Evolutionary conservation across 2,329 filamentous ascomycete genomes (phyloP), one percentile per base, ranked within the genome.

Genomic region (Dactylellina parvicollis): DNA sequence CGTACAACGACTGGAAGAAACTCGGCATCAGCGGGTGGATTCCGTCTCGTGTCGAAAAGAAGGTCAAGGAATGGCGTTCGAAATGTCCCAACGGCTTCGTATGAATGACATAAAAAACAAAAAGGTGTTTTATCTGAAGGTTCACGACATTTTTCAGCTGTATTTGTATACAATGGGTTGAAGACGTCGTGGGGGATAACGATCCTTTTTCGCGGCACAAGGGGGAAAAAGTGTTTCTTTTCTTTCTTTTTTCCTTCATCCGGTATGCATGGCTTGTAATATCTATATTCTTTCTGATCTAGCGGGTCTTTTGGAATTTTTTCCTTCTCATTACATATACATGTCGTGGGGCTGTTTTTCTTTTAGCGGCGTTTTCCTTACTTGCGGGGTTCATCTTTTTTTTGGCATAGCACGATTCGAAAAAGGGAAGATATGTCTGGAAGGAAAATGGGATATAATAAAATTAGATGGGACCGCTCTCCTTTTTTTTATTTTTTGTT

Each of bases 21-120:
- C 60, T 73, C 32, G 69, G 69, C n/a, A 54, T 73, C 18, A 73
- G 69, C 60, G 69, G 69, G 14, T 73, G 69, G 69, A 30, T 73
- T 42, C 54, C 55, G 10, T 52, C 54, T 0, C 69, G 69, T 22
- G 22, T 73, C 7, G 54, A 61, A 46, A 42, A 49, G n/a, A 73
- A 73, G 24, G 18, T 66, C 16, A n/a, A 40, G 2, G 46, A 60
- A 16, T 73, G 69, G 69, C 60, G 60, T 7, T 55, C 55, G 22
- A 73, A 73, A 10, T 73, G 69, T 14, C 67, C 67, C 3, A 38
- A 57, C 10, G 30, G 52, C 14, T 44, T 56, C 14, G 22, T 64
- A 26, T 72, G 36, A 59, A n/a, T n/a, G n/a, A n/a, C n/a, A n/a
- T n/a, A n/a, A n/a, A n/a, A n/a, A n/a, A n/a, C n/a, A n/a, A n/a